These are phyloP conservation scores for Lentinula novae-zelandiae DNA, from an alignment of 1,284 basidiomycete species.

Conservation along the genomic window DNA sequence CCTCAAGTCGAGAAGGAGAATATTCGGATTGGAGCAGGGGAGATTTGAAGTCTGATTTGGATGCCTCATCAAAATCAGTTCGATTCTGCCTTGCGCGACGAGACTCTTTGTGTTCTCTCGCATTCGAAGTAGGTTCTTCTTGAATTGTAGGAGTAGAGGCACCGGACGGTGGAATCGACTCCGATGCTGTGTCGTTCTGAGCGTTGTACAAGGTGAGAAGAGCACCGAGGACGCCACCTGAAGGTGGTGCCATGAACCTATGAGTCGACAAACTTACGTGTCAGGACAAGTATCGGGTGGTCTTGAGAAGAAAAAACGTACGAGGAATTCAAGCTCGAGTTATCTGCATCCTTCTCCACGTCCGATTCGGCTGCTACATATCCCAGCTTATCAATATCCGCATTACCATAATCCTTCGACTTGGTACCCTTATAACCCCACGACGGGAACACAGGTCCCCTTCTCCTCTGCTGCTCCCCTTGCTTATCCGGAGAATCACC, in stretches of 20 bases:
- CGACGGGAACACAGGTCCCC: neutral
- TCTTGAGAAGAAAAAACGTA: neutral
- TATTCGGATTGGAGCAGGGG: neutral
- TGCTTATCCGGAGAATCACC: neutral
- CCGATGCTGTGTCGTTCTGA: slow-evolving; percentile 19
- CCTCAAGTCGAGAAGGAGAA: neutral
- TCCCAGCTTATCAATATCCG: slow-evolving; percentile 5
- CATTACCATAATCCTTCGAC: slow-evolving; percentile 12
- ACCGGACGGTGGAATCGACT: neutral
- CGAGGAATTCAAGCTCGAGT: slow-evolving; percentile 1
- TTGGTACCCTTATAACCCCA: neutral
- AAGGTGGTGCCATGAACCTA: slow-evolving; percentile 17
- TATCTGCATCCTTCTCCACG: slow-evolving; percentile 26
- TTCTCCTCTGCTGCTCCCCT: neutral
- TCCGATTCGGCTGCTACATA: slow-evolving; percentile 16
- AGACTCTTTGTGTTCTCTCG: neutral
- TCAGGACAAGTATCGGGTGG: neutral
- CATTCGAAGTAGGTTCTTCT: neutral
- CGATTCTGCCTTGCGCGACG: neutral
- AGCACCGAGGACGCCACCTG: slow-evolving; percentile 48
- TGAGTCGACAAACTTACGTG: neutral
- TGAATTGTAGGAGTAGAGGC: neutral
- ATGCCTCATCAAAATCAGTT: neutral
- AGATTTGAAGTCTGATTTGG: neutral
- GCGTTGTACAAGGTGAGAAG: slow-evolving; percentile 51